Percentiles rank a stretch among this genome's conserved stretches.
phyloP scores from a whole-genome alignment of 2,329 filamentous ascomycete genomes.

The Hypoxylon sp. region DNA sequence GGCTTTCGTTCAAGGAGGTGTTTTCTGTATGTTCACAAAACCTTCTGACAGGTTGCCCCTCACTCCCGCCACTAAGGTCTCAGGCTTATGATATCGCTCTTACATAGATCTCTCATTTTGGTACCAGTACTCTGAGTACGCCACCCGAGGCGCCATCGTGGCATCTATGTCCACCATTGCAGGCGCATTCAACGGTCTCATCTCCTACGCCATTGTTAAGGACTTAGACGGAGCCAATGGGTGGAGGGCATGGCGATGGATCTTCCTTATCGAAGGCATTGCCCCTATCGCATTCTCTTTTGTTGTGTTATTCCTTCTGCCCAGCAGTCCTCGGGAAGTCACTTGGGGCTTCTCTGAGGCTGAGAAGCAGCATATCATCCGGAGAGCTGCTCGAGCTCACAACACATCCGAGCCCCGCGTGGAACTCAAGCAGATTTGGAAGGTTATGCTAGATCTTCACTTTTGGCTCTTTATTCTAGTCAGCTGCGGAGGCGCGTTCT shows the following conservation, averaged over 20 bases:
- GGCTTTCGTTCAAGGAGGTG: slow-evolving; percentile 47
- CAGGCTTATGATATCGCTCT: slow-evolving; percentile 3
- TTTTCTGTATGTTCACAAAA: slow-evolving; percentile 44
- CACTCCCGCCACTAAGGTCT: background rate
- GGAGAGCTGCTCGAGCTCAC: slow-evolving; percentile 42
- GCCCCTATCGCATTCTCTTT: slow-evolving; percentile 46
- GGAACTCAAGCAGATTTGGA: slow-evolving; percentile 36
- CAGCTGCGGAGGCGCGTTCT: slow-evolving; percentile 45
- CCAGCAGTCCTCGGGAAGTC: slow-evolving; percentile 39
- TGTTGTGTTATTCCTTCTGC: slow-evolving; percentile 42
- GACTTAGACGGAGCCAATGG: slow-evolving; percentile 46
- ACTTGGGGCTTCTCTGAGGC: slow-evolving; percentile 43
- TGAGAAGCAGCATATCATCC: slow-evolving; percentile 44
- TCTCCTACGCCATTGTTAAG: slow-evolving; percentile 45
- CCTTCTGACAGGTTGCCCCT: background rate
- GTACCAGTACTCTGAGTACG: slow-evolving; percentile 49
- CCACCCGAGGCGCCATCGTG: slow-evolving; percentile 48
- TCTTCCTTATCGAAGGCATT: slow-evolving; percentile 48
- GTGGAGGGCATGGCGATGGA: slow-evolving; percentile 49
- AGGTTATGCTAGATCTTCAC: slow-evolving; percentile 45
- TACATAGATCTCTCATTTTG: slow-evolving; percentile 50
- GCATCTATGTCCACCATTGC: slow-evolving; percentile 46
- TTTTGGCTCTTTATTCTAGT: slow-evolving; percentile 49
- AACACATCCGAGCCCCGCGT: slow-evolving; percentile 43
- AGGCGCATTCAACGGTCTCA: slow-evolving; percentile 49